phyloP scores from a whole-genome alignment of 176 grass and related monocot genomes.

The Poa pratensis region DNA sequence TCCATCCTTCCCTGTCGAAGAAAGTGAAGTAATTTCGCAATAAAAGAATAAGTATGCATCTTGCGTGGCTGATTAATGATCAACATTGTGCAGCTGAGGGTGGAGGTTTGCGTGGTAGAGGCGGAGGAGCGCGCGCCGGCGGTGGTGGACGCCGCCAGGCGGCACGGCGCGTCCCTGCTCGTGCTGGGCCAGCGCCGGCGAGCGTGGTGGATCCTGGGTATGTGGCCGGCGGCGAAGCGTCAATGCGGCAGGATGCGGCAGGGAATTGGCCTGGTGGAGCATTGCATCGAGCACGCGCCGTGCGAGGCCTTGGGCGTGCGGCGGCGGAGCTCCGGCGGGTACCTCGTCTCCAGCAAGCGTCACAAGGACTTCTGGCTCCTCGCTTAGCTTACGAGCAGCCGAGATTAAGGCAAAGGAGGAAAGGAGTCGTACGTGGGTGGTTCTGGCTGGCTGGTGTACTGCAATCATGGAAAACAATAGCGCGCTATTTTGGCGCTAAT shows the following conservation, averaged over 20 bases:
- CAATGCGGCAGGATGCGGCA: background rate
- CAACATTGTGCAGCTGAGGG: slow-evolving; percentile 46
- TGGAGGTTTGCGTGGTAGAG: slow-evolving; percentile 58
- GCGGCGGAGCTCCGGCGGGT: slow-evolving; percentile 62
- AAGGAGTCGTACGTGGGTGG: too few relatives aligned
- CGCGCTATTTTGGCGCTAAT: too few relatives aligned
- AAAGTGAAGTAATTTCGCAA: background rate
- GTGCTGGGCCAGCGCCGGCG: slow-evolving; percentile 64
- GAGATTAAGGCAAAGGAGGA: too few relatives aligned
- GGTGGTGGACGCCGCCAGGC: slow-evolving; percentile 66
- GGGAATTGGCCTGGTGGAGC: slow-evolving; percentile 22
- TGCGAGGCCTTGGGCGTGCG: slow-evolving; percentile 68
- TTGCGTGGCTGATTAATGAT: background rate
- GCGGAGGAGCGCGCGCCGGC: slow-evolving; percentile 59
- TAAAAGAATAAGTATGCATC: background rate
- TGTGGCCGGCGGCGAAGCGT: slow-evolving; percentile 33
- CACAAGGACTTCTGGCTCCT: slow-evolving; percentile 72
- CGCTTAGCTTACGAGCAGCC: slow-evolving; percentile 4
- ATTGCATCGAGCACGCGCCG: slow-evolving; percentile 85
- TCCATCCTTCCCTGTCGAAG: background rate
- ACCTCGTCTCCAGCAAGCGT: slow-evolving; percentile 63
- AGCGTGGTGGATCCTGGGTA: slow-evolving; percentile 35
- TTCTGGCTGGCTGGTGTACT: too few relatives aligned
- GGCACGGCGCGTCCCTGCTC: slow-evolving; percentile 60
- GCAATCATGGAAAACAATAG: too few relatives aligned